phyloP scores from a whole-genome alignment of 2,329 filamentous ascomycete species.

The Phyllosticta paracitricarpa region DNA sequence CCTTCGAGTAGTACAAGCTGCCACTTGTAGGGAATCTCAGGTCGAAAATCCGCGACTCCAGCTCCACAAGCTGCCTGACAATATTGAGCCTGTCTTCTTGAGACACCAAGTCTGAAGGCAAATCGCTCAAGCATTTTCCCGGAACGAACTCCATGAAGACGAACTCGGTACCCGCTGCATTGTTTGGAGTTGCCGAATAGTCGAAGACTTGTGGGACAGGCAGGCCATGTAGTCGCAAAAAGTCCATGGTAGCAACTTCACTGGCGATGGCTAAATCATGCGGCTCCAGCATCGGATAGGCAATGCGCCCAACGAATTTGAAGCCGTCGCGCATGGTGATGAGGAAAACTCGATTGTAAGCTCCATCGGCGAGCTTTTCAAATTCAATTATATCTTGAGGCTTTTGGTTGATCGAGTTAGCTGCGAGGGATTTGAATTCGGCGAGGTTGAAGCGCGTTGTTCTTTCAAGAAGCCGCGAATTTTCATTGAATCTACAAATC shows the following conservation, averaged over 20 bases:
- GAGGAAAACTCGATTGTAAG: slow-evolving; percentile 19
- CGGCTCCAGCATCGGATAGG: slow-evolving; percentile 18
- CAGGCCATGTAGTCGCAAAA: slow-evolving; percentile 22
- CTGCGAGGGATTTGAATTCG: no score
- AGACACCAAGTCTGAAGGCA: no score
- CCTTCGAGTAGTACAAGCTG: neutral
- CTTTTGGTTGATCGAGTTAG: no score
- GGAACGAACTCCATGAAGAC: slow-evolving; percentile 29
- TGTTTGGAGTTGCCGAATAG: slow-evolving; percentile 25
- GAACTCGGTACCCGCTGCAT: slow-evolving; percentile 30
- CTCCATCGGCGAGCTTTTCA: slow-evolving; percentile 19
- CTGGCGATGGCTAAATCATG: slow-evolving; percentile 24
- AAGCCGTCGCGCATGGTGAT: slow-evolving; percentile 20
- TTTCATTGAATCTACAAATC: no score
- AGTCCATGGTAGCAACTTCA: slow-evolving; percentile 29
- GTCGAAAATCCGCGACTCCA: neutral
- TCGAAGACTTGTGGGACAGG: slow-evolving; percentile 28
- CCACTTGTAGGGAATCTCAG: neutral
- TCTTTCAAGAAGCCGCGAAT: no score
- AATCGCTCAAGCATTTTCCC: slow-evolving; percentile 23
- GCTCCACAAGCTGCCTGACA: neutral
- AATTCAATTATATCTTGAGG: slow-evolving; percentile 15
- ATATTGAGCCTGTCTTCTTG: neutral
- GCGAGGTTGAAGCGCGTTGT: no score
- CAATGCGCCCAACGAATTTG: slow-evolving; percentile 18